Base-by-base conservation (phyloP, 192 early-diverging fungal genomes). In the Coemansia sp. region DNA sequence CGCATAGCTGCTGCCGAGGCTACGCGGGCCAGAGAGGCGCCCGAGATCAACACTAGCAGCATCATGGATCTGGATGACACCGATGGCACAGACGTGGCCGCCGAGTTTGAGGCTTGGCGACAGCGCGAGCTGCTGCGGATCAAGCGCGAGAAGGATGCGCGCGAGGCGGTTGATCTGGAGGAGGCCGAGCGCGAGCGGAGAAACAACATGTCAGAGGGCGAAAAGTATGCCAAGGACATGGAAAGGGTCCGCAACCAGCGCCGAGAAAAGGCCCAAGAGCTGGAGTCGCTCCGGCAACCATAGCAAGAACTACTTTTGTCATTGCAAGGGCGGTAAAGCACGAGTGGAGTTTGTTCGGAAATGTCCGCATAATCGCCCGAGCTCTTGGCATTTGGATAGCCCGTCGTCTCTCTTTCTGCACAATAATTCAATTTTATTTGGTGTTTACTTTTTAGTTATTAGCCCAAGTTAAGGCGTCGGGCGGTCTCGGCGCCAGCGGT, bases 21-120 rank as follows among this genome's bases (percentile, higher is more conserved):
- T 9, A n/a, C 59, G 43, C 63, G 47, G 25, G 71, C 65, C 10
- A 65, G 60, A 22, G 67, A 77, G 56, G 56, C 56, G 19, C 56
- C 62, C 61, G 88, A 84, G 14, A 68, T 74, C 15, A 80, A 85
- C 20, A 70, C 70, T 6, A 61, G n/a, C 59, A 70, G 67, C 57
- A 58, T 63, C 20, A 56, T 77, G 14, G 87, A 88, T 25, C 87
- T 95, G 0, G 96, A 97, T 76, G 97, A 99, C 84, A 95, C 93
- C 0, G 97, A 99, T 78, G 92, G 88, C 19, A 27, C 94, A 6
- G 90, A 98, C 68, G 89, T 93, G 58, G 89, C 91, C 22, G 93
- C 89, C 6, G 97, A 99, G 75, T 94, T 89, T 82, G 90, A 90
- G 40, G 88, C 89, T 0, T 99, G 97, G 97, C 93, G 91, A 67